Conservation (phyloP, 1,139 yeast genomes). For the Blastobotrys illinoisensis region DNA sequence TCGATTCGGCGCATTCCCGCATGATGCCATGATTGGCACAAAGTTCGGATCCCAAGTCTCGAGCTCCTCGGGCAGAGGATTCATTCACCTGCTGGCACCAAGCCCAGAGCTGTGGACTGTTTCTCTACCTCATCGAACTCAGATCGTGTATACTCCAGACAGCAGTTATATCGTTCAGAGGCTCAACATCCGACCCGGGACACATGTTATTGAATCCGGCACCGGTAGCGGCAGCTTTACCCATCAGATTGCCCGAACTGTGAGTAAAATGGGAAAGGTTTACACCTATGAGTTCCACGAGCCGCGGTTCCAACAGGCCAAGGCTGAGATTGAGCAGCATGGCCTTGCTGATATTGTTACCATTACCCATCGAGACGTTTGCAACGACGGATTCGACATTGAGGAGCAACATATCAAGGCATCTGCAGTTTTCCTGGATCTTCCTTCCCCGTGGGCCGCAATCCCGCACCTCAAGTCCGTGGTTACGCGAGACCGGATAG, state of each 20-base stretch:
- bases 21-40: constrained; percentile 73
- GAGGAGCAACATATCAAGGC: constrained; percentile 44
- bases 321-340: constrained; percentile 68
- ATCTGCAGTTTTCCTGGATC: constrained; percentile 76
- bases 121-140: constrained; percentile 94
- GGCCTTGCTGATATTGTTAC: constrained; percentile 48
- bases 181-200: constrained; percentile 64
- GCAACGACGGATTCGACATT: constrained; percentile 74
- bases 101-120: constrained; percentile 95
- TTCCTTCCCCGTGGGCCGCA: constrained; percentile 98
- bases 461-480: constrained; percentile 61
- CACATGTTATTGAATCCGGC: constrained; percentile 90
- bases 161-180: constrained; percentile 85
- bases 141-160: constrained; percentile 94
- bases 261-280: constrained; percentile 55
- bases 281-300: constrained; percentile 91
- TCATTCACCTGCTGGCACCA: constrained; percentile 81
- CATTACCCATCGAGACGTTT: constrained; percentile 89
- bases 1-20: constrained; percentile 83
- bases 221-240: constrained; percentile 97
- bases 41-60: constrained; percentile 83
- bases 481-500: constrained; percentile 46
- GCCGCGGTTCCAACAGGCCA: constrained; percentile 74
- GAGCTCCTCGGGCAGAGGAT: constrained; percentile 75
- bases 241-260: constrained; percentile 84